Base-by-base conservation (phyloP, 768 basidiomycete species). In the Xerocomus brunneocitrinus region DNA sequence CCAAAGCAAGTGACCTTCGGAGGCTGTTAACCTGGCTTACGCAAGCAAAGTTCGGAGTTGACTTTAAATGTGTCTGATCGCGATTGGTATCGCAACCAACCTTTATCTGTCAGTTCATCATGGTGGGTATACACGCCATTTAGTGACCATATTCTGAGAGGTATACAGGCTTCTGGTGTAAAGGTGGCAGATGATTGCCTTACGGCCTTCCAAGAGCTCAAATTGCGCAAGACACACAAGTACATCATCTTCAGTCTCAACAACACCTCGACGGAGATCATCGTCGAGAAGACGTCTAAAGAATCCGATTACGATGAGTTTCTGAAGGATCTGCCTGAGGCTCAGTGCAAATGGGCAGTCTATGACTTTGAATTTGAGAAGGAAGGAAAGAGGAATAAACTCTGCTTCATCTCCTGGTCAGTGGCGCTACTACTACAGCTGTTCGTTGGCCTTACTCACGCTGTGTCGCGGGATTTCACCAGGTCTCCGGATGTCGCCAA, bases 401-500 rank as follows among this genome's bases (percentile, higher is more conserved):
- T 98, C 58, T 72, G 75, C 59, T 97, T 98, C 69, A 64, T 82
- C 72, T 80, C 85, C 43, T 99, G 97, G 95, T 97, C 67, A 70
- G 88, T 82, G 14, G 56, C 56, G 42, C 55, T 39, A 0, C 36
- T 24, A 10, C n/a, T 44, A 28, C 3, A 39, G 19, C 12, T 7
- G 4, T 35, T 16, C 9, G 31, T 25, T 32, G 7, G 19, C 45
- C 35, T 56, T 31, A 52, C 32, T 38, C 40, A 34, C 48, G 8
- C 3, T 22, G 19, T 28, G 10, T 19, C 34, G 16, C 28, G 6
- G 16, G 3, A 45, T 43, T 57, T 34, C 31, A 39, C 27, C 64
- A 98, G 95, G 95, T 79, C 85, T 16, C 95, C 97, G 56, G 94
- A 97, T 63, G 69, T 67, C 22, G 85, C 93, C 41, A 89, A 83